Conservation (phyloP, 2,329 filamentous ascomycete species). For the Pseudogymnoascus sp. region DNA sequence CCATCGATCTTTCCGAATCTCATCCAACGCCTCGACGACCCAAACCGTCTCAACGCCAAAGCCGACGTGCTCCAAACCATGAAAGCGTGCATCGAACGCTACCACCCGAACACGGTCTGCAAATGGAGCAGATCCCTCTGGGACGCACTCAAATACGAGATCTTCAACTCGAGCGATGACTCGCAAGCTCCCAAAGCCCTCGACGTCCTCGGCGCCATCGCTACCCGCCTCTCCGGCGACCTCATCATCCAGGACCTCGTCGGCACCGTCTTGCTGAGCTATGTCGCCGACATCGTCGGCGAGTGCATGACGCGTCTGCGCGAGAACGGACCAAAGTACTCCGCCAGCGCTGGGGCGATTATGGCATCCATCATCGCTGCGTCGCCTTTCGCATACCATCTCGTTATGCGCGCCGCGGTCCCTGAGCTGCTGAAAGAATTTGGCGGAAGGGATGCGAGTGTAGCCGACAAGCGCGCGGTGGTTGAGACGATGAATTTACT, state of each 20-base stretch:
- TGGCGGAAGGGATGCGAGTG: slow-evolving; percentile 17
- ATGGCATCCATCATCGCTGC: slow-evolving; percentile 17
- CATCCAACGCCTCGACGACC: slow-evolving; percentile 10
- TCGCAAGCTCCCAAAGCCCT: slow-evolving; percentile 23
- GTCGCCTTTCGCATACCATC: slow-evolving; percentile 17
- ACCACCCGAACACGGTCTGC: slow-evolving; percentile 14
- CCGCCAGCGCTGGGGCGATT: slow-evolving; percentile 14
- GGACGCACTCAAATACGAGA: slow-evolving; percentile 27
- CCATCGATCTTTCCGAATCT: background rate
- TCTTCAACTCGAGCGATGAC: slow-evolving; percentile 26
- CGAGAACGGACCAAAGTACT: background rate
- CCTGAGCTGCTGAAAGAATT: slow-evolving; percentile 16
- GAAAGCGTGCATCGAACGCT: slow-evolving; percentile 12
- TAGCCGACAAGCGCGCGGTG: slow-evolving; percentile 18
- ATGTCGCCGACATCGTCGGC: background rate
- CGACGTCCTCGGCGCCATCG: slow-evolving; percentile 18
- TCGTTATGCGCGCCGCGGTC: slow-evolving; percentile 17
- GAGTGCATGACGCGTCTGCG: slow-evolving; percentile 6
- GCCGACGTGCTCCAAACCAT: slow-evolving; percentile 12
- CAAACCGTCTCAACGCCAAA: slow-evolving; percentile 6
- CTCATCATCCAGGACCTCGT: slow-evolving; percentile 10
- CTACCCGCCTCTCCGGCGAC: slow-evolving; percentile 9
- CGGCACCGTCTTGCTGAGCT: slow-evolving; percentile 8
- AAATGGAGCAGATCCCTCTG: slow-evolving; percentile 22
- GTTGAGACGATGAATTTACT: slow-evolving; percentile 23